Percentiles rank a stretch among this genome's conserved stretches.
Conservation (phyloP, 139 green algal species). For the Micractinium conductrix region DNA sequence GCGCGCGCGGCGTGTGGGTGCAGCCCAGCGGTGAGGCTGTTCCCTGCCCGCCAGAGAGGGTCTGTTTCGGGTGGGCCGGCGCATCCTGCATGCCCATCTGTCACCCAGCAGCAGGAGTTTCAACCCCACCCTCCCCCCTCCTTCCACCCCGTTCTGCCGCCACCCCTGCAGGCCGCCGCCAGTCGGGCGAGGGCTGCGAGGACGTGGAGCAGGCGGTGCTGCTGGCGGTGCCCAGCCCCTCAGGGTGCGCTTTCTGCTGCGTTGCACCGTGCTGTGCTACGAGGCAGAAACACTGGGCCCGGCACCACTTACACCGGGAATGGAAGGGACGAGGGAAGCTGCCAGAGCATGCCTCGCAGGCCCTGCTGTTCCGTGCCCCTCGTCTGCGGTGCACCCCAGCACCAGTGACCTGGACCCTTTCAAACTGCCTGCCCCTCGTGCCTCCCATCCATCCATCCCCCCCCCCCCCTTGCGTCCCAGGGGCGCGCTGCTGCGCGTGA, state of each 20-base stretch:
- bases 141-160: background rate
- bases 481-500: slow-evolving; percentile 71
- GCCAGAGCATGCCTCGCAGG: background rate
- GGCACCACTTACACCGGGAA: background rate
- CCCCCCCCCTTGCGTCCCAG: background rate
- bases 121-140: background rate
- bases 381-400: background rate
- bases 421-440: background rate
- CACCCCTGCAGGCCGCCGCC: slow-evolving; percentile 63
- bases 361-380: background rate
- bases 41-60: background rate
- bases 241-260: slow-evolving; percentile 36
- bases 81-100: background rate
- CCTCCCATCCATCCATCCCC: background rate
- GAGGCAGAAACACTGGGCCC: too few relatives aligned
- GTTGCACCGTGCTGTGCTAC: background rate
- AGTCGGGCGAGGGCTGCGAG: slow-evolving; percentile 77
- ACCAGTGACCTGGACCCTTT: background rate
- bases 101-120: background rate
- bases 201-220: slow-evolving; percentile 88
- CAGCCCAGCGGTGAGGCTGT: slow-evolving; percentile 1
- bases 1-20: too few relatives aligned
- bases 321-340: background rate
- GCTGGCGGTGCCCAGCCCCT: slow-evolving; percentile 50
- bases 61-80: background rate